Percentiles rank a stretch among this genome's conserved stretches.
Conservation (phyloP, 169 alveolate genomes). For the Eimeria maxima region DNA sequence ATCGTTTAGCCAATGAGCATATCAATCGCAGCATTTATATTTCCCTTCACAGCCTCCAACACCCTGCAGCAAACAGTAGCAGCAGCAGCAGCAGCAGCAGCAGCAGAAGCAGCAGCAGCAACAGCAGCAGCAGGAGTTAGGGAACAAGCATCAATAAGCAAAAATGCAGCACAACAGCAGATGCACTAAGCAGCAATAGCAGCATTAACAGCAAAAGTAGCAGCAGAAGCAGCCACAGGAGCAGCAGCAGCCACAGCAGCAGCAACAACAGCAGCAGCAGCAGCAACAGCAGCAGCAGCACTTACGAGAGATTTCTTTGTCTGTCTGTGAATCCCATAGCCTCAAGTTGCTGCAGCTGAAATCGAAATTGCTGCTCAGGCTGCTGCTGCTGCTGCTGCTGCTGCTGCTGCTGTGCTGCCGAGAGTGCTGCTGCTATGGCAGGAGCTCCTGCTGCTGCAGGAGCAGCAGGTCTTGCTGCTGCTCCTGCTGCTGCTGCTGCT, state of each 20-base stretch:
- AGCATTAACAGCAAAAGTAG: not conserved
- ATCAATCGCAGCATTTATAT: slow-evolving; percentile 57
- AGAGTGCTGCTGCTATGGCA: too few relatives aligned
- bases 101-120: slow-evolving; percentile 31
- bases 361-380: slow-evolving; percentile 5
- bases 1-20: not conserved
- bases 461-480: too few relatives aligned
- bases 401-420: slow-evolving; percentile 8
- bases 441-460: too few relatives aligned
- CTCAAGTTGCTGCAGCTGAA: slow-evolving; percentile 70
- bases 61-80: not conserved
- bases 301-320: slow-evolving; percentile 68
- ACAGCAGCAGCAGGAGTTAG: not conserved
- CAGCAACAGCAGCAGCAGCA: not conserved
- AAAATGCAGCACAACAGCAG: not conserved
- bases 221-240: not conserved
- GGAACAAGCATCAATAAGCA: not conserved
- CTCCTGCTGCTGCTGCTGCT: too few relatives aligned
- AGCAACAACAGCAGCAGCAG: not conserved
- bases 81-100: slow-evolving; percentile 1
- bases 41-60: slow-evolving; percentile 43
- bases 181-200: not conserved
- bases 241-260: not conserved
- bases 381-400: slow-evolving; percentile 40
- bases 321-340: slow-evolving; percentile 57